phyloP scores from a whole-genome alignment of 495 filamentous ascomycete genomes.

The Entonaema liquescens region DNA sequence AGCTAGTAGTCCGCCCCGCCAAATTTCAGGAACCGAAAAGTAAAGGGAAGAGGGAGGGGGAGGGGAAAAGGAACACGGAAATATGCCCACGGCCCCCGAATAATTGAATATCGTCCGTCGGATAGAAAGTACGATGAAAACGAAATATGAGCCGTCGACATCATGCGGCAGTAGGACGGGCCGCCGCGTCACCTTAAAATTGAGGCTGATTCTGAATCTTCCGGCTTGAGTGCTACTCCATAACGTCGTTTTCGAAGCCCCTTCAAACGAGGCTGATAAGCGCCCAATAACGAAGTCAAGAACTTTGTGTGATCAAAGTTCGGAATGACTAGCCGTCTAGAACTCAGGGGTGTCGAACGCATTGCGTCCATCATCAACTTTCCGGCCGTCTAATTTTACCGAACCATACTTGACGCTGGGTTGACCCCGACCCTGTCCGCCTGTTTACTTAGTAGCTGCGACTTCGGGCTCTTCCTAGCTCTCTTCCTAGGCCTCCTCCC shows the following conservation, averaged over 20 bases:
- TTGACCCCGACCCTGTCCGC: conserved; percentile 20
- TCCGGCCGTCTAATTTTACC: conserved; percentile 43
- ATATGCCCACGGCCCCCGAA: conserved; percentile 20
- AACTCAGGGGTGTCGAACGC: conserved; percentile 8
- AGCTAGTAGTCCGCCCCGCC: conserved; percentile 25
- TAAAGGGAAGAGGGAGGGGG: conserved; percentile 15
- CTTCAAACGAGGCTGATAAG: conserved; percentile 40
- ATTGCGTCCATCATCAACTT: conserved; percentile 34
- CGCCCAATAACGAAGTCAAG: conserved; percentile 21
- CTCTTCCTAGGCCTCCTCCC: conserved; percentile 13
- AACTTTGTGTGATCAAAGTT: conserved; percentile 18
- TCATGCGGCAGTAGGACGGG: conserved; percentile 30
- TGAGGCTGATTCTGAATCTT: conserved; percentile 44
- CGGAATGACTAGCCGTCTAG: conserved; percentile 37
- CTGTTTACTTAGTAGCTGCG: conserved; percentile 9
- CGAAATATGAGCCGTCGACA: conserved; percentile 27
- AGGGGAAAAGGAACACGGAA: conserved; percentile 25
- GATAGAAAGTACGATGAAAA: conserved; percentile 26
- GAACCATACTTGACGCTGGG: conserved; percentile 34
- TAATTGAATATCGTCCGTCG: conserved; percentile 23
- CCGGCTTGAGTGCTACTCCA: conserved; percentile 34
- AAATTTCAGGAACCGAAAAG: conserved; percentile 38
- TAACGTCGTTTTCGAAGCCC: conserved; percentile 31
- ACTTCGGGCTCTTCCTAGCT: conserved; percentile 13
- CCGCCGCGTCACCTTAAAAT: conserved; percentile 37